A percentile compares a stretch with the other conserved stretches of the same genome.
Evolutionary conservation across 2,329 filamentous ascomycete species (phyloP).

Genomic region (Aspergillus tubingensis): DNA sequence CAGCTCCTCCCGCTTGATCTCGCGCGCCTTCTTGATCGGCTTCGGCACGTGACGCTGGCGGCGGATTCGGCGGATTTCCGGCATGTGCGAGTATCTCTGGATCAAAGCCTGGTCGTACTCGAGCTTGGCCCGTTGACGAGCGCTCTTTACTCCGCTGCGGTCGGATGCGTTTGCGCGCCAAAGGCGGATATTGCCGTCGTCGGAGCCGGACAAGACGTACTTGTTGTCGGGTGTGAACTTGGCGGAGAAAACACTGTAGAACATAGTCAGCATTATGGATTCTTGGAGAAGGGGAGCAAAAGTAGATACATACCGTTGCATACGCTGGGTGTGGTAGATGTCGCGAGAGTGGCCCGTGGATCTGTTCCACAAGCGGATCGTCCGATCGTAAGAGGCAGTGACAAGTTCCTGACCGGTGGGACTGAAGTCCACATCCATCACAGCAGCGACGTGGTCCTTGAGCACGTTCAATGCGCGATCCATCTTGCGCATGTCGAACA

Average conservation of each 20-base stretch:
- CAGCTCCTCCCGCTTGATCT: conserved; percentile 91
- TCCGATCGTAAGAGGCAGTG: conserved; percentile 84
- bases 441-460: conserved; percentile 85
- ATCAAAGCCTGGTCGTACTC: conserved; percentile 89
- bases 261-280: conserved; percentile 16
- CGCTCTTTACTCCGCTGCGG: conserved; percentile 80
- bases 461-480: conserved; percentile 84
- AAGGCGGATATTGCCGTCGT: conserved; percentile 87
- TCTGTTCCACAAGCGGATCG: conserved; percentile 80
- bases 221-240: conserved; percentile 86
- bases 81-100: conserved; percentile 89
- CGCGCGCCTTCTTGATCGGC: conserved; percentile 89
- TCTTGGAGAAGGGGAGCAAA: neutral
- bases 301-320: conserved; percentile 64
- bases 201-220: conserved; percentile 86
- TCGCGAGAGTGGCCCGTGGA: conserved; percentile 82
- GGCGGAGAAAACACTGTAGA: conserved; percentile 71
- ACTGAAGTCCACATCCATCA: conserved; percentile 95
- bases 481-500: conserved; percentile 94
- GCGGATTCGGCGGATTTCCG: conserved; percentile 86
- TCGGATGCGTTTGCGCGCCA: conserved; percentile 88
- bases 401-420: conserved; percentile 94
- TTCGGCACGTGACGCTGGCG: conserved; percentile 89
- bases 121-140: conserved; percentile 79
- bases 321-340: conserved; percentile 95